These are phyloP conservation scores for Eucalyptus sp. DNA, from an alignment of 345 rosid species.

Conservation along the genomic window DNA sequence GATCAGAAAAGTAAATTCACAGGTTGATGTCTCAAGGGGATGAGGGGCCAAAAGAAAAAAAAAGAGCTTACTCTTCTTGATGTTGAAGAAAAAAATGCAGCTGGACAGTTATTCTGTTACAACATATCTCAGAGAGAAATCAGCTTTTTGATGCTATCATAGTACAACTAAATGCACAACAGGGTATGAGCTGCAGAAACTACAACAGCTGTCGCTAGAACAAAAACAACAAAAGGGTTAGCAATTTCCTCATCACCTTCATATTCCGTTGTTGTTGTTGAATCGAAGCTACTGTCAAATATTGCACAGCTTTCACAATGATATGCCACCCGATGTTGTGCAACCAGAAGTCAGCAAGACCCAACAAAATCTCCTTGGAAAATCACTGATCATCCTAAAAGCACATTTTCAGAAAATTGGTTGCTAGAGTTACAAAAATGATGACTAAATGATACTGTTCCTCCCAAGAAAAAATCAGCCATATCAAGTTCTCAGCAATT, in stretches of 20 bases:
- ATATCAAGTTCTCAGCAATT: background rate
- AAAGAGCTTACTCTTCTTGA: background rate
- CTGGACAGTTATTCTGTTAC: background rate
- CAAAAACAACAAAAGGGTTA: background rate
- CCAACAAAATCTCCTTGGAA: background rate
- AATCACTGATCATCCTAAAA: background rate
- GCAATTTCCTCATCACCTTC: background rate
- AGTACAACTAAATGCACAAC: background rate
- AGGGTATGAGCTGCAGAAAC: background rate
- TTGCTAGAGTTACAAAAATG: background rate
- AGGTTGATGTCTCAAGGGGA: background rate
- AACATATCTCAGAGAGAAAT: background rate
- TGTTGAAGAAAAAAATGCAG: background rate
- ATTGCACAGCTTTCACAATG: background rate
- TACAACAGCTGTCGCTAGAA: background rate
- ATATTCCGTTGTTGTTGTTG: background rate
- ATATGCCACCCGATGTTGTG: background rate
- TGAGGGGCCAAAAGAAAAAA: background rate
- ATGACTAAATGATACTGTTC: background rate
- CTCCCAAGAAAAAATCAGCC: background rate
- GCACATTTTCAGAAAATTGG: background rate
- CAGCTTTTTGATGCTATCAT: background rate
- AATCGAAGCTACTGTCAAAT: background rate
- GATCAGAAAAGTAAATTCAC: background rate
- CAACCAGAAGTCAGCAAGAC: background rate